Base-by-base conservation (phyloP, 108 stramenopile genomes). In the Cyclostephanos tholiformis region DNA sequence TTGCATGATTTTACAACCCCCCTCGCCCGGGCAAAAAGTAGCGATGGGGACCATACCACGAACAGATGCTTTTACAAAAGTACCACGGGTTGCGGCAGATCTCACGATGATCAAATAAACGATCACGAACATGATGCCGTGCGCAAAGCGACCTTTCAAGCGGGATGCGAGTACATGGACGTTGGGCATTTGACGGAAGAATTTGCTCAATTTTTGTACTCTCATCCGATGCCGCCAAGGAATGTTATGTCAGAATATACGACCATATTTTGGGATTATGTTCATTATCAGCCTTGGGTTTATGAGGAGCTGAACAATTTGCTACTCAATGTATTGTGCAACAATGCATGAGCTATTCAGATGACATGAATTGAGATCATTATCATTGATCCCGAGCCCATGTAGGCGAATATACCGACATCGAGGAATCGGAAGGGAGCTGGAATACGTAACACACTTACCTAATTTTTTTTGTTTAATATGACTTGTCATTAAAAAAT, bases 241-340 rank as follows among this genome's bases (percentile, higher is more conserved):
- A 58, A 43, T 39, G 67, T 30, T 12, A 46, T 46, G 26, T 44
- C 26, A 22, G 64, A 65, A 49, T 23, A 44, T 10, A 1, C 0
- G 17, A 56, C 32, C 56, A 26, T 63, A 16, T 66, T 65, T 49
- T 73, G 62, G 62, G 66, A 69, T 44, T 0, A 1, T 6, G 75
- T 76, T n/a, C 56, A 68, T 38, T 75, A 69, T 20, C 30, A 35
- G 30, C 75, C 75, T 8, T 76, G 75, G 75, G 75, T 76, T 6
- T 70, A 70, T 38, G 75, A 76, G 55, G 75, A 76, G 48, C 38
- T 76, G 46, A 76, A 76, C 36, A 69, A 63, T 35, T 57, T 76
- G 30, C 16, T 76, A 35, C 67, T 76, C 2, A 76, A 76, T 60
- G 53, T 76, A 4, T 26, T 76, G 26, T 76, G 75, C 67, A 73